Conservation (phyloP, 2,329 filamentous ascomycete genomes). For the Colletotrichum cuscutae region DNA sequence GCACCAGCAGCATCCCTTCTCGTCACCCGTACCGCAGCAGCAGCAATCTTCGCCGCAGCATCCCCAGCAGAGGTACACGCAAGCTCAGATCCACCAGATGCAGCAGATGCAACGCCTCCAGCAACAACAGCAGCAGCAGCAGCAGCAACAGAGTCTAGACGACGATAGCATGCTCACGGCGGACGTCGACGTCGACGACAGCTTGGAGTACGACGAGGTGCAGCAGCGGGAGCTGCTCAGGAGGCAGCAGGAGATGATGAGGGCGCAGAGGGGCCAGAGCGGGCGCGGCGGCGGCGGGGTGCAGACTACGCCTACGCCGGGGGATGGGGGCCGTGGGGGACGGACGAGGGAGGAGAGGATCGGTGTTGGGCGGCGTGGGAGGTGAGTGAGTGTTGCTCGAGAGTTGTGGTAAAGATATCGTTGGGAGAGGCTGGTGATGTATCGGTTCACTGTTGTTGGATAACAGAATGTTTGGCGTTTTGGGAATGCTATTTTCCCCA, state of each 20-base stretch:
- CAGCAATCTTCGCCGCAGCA: slow-evolving; percentile 18
- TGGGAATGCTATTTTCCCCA: background rate
- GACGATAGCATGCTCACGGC: slow-evolving; percentile 28
- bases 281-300: slow-evolving; percentile 21
- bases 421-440: background rate
- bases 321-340: slow-evolving; percentile 23
- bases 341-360: slow-evolving; percentile 52
- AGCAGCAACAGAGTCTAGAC: slow-evolving; percentile 30
- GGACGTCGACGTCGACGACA: slow-evolving; percentile 27
- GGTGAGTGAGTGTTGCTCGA: slow-evolving; percentile 8
- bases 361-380: slow-evolving; percentile 43
- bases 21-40: background rate
- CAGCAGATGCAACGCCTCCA: slow-evolving; percentile 23
- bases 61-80: background rate
- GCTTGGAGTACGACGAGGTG: slow-evolving; percentile 19
- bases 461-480: background rate
- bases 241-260: slow-evolving; percentile 23
- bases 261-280: slow-evolving; percentile 35
- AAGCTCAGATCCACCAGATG: slow-evolving; percentile 26
- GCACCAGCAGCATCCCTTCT: background rate
- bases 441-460: background rate
- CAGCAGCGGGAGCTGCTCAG: slow-evolving; percentile 21
- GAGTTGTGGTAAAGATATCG: background rate
- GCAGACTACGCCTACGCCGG: slow-evolving; percentile 42
- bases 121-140: slow-evolving; percentile 25